phyloP scores from a whole-genome alignment of 768 basidiomycete species.

The Mrakia frigida region DNA sequence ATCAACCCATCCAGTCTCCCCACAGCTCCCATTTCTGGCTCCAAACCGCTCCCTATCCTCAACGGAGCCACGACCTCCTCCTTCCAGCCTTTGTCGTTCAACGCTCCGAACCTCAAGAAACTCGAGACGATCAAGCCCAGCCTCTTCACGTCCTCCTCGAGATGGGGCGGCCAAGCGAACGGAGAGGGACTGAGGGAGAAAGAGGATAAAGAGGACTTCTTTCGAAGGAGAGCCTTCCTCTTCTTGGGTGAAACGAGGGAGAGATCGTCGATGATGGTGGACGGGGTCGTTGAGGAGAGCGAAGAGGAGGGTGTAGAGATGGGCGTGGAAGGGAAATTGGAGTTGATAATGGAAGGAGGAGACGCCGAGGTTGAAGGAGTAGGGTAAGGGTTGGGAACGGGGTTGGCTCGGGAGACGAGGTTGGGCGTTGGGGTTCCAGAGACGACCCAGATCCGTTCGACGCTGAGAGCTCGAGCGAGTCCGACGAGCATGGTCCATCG shows the following conservation, averaged over 20 bases:
- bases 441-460: constrained; percentile 16
- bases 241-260: background rate
- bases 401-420: background rate
- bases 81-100: constrained; percentile 5
- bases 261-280: background rate
- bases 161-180: constrained; percentile 4
- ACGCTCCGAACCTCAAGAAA: background rate
- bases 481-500: constrained; percentile 4
- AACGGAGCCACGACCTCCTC: background rate
- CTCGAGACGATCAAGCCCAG: background rate
- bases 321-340: background rate
- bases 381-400: background rate
- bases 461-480: constrained; percentile 11
- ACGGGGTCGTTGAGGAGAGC: background rate
- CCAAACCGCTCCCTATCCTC: background rate
- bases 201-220: background rate
- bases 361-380: background rate
- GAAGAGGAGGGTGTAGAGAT: background rate
- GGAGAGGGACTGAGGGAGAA: background rate
- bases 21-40: background rate
- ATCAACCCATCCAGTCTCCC: background rate
- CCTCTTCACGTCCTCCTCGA: constrained; percentile 5
- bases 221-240: background rate
- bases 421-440: constrained; percentile 8
- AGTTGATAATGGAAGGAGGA: background rate